Conservation (phyloP, 1,284 basidiomycete species). For the Ganoderma meredithae region DNA sequence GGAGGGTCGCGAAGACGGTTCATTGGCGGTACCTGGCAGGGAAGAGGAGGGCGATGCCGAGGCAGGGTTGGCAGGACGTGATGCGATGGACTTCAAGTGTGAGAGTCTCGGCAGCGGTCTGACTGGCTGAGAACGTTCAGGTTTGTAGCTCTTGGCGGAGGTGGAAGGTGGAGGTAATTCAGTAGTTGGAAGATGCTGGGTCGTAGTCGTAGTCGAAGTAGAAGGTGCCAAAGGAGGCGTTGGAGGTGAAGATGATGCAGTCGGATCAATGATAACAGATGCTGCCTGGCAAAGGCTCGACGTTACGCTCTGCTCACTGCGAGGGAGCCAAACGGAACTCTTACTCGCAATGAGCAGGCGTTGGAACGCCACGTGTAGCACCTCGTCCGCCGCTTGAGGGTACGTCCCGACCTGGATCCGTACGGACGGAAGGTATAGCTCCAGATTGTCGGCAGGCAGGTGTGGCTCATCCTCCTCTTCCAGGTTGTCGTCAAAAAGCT, state of each 20-base stretch:
- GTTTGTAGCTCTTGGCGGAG: not conserved
- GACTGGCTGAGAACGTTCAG: not conserved
- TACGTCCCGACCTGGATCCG: constrained; percentile 18
- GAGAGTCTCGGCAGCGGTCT: constrained; percentile 9
- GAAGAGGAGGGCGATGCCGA: not conserved
- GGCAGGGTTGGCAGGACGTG: not conserved
- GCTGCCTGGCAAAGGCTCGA: constrained; percentile 10
- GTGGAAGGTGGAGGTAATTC: not conserved
- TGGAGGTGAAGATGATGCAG: not conserved
- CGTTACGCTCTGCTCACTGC: constrained; percentile 12
- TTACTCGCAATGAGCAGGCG: constrained; percentile 14
- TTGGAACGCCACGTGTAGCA: constrained; percentile 11
- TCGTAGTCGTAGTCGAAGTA: not conserved
- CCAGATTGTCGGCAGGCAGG: constrained; percentile 20
- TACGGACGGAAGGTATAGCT: constrained; percentile 16
- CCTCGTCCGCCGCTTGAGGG: constrained; percentile 5
- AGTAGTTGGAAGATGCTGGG: not conserved
- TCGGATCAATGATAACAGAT: not conserved
- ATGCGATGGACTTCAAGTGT: not conserved
- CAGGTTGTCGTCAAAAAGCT: not conserved
- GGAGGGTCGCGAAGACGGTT: not conserved
- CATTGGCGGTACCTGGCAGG: not conserved
- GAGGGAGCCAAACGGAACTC: constrained; percentile 9
- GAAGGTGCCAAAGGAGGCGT: not conserved
- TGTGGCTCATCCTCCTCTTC: not conserved